phyloP scores from a whole-genome alignment of 257 asterid genomes.

The Dorcoceras hygrometricum region DNA sequence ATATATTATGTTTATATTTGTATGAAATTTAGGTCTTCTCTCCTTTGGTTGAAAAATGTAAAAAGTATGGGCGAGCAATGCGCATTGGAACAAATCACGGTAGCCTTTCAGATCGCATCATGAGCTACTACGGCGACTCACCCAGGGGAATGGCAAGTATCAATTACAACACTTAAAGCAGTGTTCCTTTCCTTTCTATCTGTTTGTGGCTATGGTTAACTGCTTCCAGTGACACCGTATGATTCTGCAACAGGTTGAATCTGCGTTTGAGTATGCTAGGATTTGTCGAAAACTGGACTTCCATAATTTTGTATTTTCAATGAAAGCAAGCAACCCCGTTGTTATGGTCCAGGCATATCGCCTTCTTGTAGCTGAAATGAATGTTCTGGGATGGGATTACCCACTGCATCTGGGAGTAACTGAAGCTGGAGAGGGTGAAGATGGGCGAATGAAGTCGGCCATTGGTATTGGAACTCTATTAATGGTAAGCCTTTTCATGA shows the following conservation, averaged over 20 bases:
- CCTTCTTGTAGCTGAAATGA: slow-evolving; percentile 97
- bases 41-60: slow-evolving; percentile 97
- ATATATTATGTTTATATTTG: background rate
- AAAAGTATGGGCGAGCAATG: slow-evolving; percentile 89
- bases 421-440: slow-evolving; percentile 73
- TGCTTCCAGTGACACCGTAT: slow-evolving; percentile 10
- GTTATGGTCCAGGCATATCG: slow-evolving; percentile 98
- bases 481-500: slow-evolving; percentile 36
- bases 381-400: slow-evolving; percentile 86
- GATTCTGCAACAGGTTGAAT: slow-evolving; percentile 70
- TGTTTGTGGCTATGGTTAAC: background rate
- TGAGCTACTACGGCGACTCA: slow-evolving; percentile 98
- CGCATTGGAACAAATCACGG: slow-evolving; percentile 99
- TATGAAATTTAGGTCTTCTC: slow-evolving; percentile 62
- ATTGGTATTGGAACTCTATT: slow-evolving; percentile 93
- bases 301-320: slow-evolving; percentile 93
- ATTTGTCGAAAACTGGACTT: slow-evolving; percentile 91
- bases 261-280: slow-evolving; percentile 96
- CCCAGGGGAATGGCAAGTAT: slow-evolving; percentile 96
- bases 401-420: slow-evolving; percentile 68
- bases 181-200: background rate
- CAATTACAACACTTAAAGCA: slow-evolving; percentile 16
- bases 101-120: slow-evolving; percentile 97
- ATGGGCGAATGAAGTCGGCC: slow-evolving; percentile 74
- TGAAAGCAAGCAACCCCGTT: slow-evolving; percentile 99